Evolutionary conservation across 805 yeast genomes (phyloP), one percentile per base, ranked within the genome.

Genomic region (Myxozyma neotropica): DNA sequence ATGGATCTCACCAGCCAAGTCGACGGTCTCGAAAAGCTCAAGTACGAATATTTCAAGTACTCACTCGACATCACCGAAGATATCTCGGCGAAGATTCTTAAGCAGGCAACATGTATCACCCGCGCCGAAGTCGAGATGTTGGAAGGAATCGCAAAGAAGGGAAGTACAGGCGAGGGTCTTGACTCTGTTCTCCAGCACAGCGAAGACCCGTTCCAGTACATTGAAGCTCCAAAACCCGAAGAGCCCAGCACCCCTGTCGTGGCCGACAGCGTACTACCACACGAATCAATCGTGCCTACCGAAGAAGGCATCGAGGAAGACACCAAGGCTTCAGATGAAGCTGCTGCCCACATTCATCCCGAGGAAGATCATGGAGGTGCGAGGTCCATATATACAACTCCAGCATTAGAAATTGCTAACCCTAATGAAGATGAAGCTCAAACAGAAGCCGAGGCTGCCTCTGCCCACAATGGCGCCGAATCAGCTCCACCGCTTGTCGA

Each of bases 161-260:
- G 95, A 3, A 86, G 91, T 89, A 80, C 87, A 3, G 96, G 95
- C 13, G 94, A 93, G 27, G 96, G 96, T 0, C 74, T 90, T 35
- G 96, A 89, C 69, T 85, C 81, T 26, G 74, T 88, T 54, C 75
- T 88, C 24, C 76, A 83, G 1, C 76, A 80, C 35, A 83, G 88
- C 39, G 86, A 87, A 0, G 94, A 87, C 70, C 87, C 88, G 0
- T 84, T 84, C 67, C 49, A 40, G 33, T 52, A 52, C 38, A 40
- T 52, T 26, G 48, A 40, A 40, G 10, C 27, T 36, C 35, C 53
- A 17, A 17, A 26, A 23, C 5, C 39, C 12, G 51, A 47, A 29
- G 27, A 47, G 26, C 26, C 24, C 10, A 23, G 12, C 26, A 21
- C 27, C 7, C 40, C 40, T 13, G 36, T 17, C 17, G 19, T 8